phyloP scores from a whole-genome alignment of 352 stramenopile genomes.

The Phytophthora tentaculata region DNA sequence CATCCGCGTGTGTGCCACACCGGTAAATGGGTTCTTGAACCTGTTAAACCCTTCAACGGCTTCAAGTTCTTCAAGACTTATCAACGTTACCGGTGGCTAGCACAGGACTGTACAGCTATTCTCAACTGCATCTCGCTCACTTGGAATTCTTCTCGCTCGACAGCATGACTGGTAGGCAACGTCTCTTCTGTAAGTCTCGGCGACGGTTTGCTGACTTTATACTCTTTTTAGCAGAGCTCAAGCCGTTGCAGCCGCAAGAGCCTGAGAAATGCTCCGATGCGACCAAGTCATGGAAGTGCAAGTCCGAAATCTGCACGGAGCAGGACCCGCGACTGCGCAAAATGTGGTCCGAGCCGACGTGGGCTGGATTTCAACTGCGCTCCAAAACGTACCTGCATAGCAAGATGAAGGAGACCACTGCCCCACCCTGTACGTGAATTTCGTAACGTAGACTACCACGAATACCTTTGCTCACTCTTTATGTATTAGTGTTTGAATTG shows the following conservation, averaged over 20 bases:
- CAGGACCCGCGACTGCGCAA: conserved; percentile 57
- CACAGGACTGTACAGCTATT: background rate
- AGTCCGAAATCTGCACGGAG: conserved; percentile 49
- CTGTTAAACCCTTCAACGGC: background rate
- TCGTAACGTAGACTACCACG: background rate
- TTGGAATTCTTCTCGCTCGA: conserved; percentile 7
- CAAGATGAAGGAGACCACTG: conserved; percentile 65
- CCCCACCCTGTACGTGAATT: conserved; percentile 59
- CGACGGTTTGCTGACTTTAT: conserved; percentile 4
- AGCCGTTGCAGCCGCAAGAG: conserved; percentile 27
- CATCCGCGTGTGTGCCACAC: conserved; percentile 3
- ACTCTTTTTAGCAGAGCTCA: conserved; percentile 18
- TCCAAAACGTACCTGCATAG: conserved; percentile 76
- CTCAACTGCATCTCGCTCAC: background rate
- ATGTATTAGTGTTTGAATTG: conserved; percentile 72
- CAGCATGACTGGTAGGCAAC: conserved; percentile 23
- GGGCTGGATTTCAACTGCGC: conserved; percentile 68
- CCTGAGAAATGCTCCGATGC: conserved; percentile 38
- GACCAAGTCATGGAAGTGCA: conserved; percentile 55
- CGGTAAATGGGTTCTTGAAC: conserved; percentile 14
- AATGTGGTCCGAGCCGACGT: conserved; percentile 79
- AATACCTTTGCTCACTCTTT: too few relatives aligned
- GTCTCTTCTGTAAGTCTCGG: background rate
- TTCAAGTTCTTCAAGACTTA: background rate
- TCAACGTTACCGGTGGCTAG: background rate